Evolutionary conservation across 495 filamentous ascomycete species (phyloP).

Genomic region (Mycothermus thermophilus): DNA sequence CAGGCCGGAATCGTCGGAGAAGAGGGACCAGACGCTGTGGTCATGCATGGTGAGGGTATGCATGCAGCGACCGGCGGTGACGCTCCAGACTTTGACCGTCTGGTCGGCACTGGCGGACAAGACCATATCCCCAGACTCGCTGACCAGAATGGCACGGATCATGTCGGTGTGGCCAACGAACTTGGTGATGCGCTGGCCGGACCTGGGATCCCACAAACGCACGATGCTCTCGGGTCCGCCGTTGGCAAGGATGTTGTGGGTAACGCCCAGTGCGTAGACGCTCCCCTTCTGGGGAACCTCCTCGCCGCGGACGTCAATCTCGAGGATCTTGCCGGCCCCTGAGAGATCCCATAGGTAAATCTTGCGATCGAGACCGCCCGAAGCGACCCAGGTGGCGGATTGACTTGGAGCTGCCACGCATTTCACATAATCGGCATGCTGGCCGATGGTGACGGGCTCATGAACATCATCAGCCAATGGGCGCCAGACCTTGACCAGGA

Average conservation of each 20-base stretch:
- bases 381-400: constrained; percentile 78
- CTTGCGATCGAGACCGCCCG: constrained; percentile 87
- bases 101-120: constrained; percentile 93
- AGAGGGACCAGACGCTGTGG: constrained; percentile 93
- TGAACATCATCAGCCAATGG: constrained; percentile 58
- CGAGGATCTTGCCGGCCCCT: constrained; percentile 67
- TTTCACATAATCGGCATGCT: constrained; percentile 94
- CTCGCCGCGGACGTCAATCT: constrained; percentile 69
- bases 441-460: constrained; percentile 68
- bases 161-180: constrained; percentile 98
- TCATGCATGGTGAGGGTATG: constrained; percentile 98
- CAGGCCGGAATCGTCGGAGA: constrained; percentile 72
- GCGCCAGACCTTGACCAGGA: constrained; percentile 88
- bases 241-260: constrained; percentile 63
- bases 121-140: constrained; percentile 73
- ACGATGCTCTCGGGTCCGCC: constrained; percentile 92
- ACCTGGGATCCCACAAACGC: constrained; percentile 79
- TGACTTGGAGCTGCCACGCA: constrained; percentile 63
- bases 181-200: constrained; percentile 84
- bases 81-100: constrained; percentile 94
- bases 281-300: constrained; percentile 82
- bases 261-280: constrained; percentile 75
- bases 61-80: constrained; percentile 88
- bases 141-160: constrained; percentile 79
- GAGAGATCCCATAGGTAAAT: constrained; percentile 88